Evolutionary conservation across 208 protist genomes (phyloP).

Genomic region (Trichomonas tenax): DNA sequence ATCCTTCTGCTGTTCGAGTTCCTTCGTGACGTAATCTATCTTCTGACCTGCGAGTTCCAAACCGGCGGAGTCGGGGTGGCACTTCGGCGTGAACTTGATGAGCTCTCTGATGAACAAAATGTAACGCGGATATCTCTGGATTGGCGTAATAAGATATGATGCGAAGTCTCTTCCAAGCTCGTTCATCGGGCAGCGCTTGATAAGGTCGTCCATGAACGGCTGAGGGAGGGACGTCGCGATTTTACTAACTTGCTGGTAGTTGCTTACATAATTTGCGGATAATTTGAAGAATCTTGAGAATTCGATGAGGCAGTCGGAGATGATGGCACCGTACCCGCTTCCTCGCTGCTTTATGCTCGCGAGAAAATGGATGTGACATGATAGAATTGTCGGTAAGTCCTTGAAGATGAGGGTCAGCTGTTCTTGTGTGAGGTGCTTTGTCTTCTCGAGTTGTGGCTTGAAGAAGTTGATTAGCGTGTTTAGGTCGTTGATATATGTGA

Average conservation of each 20-base stretch:
- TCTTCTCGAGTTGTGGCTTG: not conserved
- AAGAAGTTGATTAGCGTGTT: not conserved
- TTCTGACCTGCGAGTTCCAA: not conserved
- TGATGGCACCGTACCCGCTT: not conserved
- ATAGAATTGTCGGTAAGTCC: not conserved
- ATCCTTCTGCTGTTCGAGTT: not conserved
- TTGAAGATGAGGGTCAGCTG: not conserved
- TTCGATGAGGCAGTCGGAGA: not conserved
- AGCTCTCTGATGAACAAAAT: not conserved
- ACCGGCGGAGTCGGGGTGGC: not conserved
- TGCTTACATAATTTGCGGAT: not conserved
- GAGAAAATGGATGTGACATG: not conserved
- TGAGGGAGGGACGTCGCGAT: not conserved
- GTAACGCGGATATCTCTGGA: not conserved
- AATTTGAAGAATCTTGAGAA: not conserved
- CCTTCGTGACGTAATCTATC: not conserved
- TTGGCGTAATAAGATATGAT: not conserved
- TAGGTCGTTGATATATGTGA: constrained; percentile 14
- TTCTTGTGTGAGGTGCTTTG: not conserved
- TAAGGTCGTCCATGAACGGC: not conserved
- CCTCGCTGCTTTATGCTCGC: not conserved
- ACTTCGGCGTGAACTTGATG: not conserved
- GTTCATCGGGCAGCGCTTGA: not conserved
- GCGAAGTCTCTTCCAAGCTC: not conserved
- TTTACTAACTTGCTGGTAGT: not conserved